Evolutionary conservation across 140 eudicot species (phyloP), one percentile per base, ranked within the genome.

Genomic region (Bidens hawaiensis): DNA sequence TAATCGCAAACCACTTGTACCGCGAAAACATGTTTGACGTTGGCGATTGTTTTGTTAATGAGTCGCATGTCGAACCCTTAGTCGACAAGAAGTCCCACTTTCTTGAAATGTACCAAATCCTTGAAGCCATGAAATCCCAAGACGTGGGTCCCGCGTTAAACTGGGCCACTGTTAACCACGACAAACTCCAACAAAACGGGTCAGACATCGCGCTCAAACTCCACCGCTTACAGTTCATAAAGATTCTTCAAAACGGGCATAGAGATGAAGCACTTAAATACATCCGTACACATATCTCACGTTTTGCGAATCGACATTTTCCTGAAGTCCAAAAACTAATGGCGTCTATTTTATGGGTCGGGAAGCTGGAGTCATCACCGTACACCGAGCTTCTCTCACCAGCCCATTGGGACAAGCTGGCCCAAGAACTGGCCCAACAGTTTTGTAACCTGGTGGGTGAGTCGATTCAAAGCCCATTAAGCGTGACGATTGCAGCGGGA

Each of bases 281-380:
- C 65, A 83, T 83, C 11, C 79, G 88, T 60, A 69, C 82, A 22
- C 65, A 63, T 62, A 65, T 93, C 57, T 54, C 95, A 9, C 90
- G 84, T 15, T 81, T 85, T 66, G 84, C 81, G 18, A 16, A 67
- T 53, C 67, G 63, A 46, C 83, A 79, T 34, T 72, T 85, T 60
- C 77, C 87, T 1, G 99, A 88, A 73, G 62, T 93, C 82, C 94
- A 85, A 63, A 93, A 83, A 75, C 96, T 93, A 6, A 83, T 85
- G 88, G 86, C 85, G 2, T 85, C 94, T 60, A 81, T 93, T 23
- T 43, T 88, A 33, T 93, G 89, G 90, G 89, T 90, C 6, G 96
- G 94, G 38, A 85, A 76, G 75, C 94, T 93, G 3, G 94, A 85
- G 11, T 71, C 82, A n/a, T 93, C 96, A 3, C 99, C 99, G 1